phyloP scores from a whole-genome alignment of 805 yeast species.

The Lipomyces sp. region DNA sequence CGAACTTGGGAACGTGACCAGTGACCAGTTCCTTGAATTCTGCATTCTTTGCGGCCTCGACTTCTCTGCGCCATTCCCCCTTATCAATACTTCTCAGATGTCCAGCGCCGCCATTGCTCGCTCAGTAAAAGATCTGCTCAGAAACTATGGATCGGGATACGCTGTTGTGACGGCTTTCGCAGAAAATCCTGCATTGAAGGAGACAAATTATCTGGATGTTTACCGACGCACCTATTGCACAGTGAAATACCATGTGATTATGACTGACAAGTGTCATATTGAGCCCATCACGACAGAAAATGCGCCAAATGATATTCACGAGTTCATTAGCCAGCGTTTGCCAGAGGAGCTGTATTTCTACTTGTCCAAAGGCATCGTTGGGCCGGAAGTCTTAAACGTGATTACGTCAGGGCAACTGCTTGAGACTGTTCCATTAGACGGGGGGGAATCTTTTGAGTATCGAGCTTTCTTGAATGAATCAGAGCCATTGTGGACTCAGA shows the following conservation, averaged over 20 bases:
- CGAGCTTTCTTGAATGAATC: slow-evolving; percentile 44
- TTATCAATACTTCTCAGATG: slow-evolving; percentile 34
- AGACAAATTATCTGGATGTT: slow-evolving; percentile 39
- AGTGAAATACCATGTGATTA: slow-evolving; percentile 67
- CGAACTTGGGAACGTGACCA: slow-evolving; percentile 55
- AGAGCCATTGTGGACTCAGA: slow-evolving; percentile 53
- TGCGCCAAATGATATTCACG: slow-evolving; percentile 77
- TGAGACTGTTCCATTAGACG: slow-evolving; percentile 25
- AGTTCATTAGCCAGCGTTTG: slow-evolving; percentile 74
- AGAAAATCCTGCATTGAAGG: slow-evolving; percentile 17
- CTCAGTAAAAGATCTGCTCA: slow-evolving; percentile 35
- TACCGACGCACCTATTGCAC: slow-evolving; percentile 69
- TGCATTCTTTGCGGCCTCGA: slow-evolving; percentile 76
- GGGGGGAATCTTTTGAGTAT: slow-evolving; percentile 53
- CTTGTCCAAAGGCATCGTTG: slow-evolving; percentile 70
- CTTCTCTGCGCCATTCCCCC: slow-evolving; percentile 65
- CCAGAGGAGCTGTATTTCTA: slow-evolving; percentile 85
- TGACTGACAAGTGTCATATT: slow-evolving; percentile 65
- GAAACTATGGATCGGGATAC: slow-evolving; percentile 34
- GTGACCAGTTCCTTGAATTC: slow-evolving; percentile 69
- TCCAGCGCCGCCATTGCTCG: slow-evolving; percentile 21
- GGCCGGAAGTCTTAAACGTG: slow-evolving; percentile 61
- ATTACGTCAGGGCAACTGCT: slow-evolving; percentile 53
- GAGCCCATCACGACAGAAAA: slow-evolving; percentile 52
- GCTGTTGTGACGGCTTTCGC: slow-evolving; percentile 32